A percentile compares a stretch with the other conserved stretches of the same genome.
Conservation (phyloP, 2,329 filamentous ascomycete genomes). For the Aspergillus sp. region DNA sequence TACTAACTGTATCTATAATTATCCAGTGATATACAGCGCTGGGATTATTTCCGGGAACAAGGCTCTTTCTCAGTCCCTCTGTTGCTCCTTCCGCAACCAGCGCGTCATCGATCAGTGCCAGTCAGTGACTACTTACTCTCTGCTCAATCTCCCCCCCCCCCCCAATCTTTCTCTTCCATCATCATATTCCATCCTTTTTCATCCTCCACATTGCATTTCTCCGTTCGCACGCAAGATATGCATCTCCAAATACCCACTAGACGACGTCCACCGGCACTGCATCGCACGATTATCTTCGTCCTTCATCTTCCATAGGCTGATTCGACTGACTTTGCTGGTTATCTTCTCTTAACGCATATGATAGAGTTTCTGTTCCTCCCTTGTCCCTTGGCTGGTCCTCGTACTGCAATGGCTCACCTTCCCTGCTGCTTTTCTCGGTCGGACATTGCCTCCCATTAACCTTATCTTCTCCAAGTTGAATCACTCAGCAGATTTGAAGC, state of each 20-base stretch:
- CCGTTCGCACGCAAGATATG: no score
- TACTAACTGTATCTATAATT: no score
- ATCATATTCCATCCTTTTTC: no score
- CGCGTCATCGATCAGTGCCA: neutral
- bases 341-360: conserved; percentile 7
- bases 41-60: neutral
- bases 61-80: neutral
- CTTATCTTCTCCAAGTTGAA: neutral
- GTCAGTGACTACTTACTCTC: no score
- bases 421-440: neutral
- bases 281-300: neutral
- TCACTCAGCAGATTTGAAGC: neutral
- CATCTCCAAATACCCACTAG: no score
- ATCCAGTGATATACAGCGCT: no score
- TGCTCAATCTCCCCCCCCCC: no score
- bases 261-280: no score
- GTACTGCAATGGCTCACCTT: neutral
- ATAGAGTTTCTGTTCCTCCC: conserved; percentile 1
- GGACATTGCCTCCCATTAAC: neutral
- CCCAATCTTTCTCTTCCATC: no score
- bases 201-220: no score
- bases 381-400: neutral
- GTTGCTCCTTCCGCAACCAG: conserved; percentile 2
- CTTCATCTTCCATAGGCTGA: neutral
- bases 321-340: conserved; percentile 10